phyloP scores from a whole-genome alignment of 1,284 basidiomycete species.

The Meira nashicola region DNA sequence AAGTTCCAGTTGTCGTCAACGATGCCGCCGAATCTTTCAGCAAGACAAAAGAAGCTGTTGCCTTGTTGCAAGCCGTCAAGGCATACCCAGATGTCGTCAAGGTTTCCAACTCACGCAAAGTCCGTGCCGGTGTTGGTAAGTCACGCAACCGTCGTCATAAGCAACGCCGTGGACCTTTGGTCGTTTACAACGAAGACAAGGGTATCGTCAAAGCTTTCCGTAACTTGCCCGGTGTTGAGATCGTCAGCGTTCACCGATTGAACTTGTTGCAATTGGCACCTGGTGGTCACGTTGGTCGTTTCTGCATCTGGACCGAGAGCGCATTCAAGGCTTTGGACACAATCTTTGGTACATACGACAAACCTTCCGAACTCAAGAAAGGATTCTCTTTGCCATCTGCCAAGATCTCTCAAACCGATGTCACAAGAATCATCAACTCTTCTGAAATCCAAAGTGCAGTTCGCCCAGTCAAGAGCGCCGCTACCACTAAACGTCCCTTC shows the following conservation, averaged over 20 bases:
- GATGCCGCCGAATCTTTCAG: slow-evolving; percentile 75
- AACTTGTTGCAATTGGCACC: slow-evolving; percentile 99
- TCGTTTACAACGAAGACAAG: slow-evolving; percentile 97
- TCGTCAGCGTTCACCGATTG: slow-evolving; percentile 87
- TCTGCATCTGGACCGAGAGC: slow-evolving; percentile 97
- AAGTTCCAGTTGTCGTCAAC: slow-evolving; percentile 89
- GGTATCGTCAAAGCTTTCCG: slow-evolving; percentile 98
- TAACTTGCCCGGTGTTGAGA: slow-evolving; percentile 97
- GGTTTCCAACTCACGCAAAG: slow-evolving; percentile 94
- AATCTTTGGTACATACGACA: slow-evolving; percentile 89
- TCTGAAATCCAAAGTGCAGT: slow-evolving; percentile 66
- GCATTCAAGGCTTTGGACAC: slow-evolving; percentile 90
- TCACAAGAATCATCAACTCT: slow-evolving; percentile 92
- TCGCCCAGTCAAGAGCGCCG: slow-evolving; percentile 70
- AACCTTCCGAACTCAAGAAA: slow-evolving; percentile 74
- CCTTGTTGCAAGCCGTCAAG: slow-evolving; percentile 72
- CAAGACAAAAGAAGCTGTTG: slow-evolving; percentile 97
- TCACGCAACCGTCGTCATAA: slow-evolving; percentile 93
- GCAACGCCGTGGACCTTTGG: slow-evolving; percentile 93
- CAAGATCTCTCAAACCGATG: slow-evolving; percentile 95
- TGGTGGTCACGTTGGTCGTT: slow-evolving; percentile 97
- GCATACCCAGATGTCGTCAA: slow-evolving; percentile 94
- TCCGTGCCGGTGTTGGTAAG: slow-evolving; percentile 96
- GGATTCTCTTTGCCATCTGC: slow-evolving; percentile 60
- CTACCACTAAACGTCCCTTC: slow-evolving; percentile 85